These are phyloP conservation scores for Mycena floridula DNA, from an alignment of 768 basidiomycete genomes.

Conservation along the genomic window DNA sequence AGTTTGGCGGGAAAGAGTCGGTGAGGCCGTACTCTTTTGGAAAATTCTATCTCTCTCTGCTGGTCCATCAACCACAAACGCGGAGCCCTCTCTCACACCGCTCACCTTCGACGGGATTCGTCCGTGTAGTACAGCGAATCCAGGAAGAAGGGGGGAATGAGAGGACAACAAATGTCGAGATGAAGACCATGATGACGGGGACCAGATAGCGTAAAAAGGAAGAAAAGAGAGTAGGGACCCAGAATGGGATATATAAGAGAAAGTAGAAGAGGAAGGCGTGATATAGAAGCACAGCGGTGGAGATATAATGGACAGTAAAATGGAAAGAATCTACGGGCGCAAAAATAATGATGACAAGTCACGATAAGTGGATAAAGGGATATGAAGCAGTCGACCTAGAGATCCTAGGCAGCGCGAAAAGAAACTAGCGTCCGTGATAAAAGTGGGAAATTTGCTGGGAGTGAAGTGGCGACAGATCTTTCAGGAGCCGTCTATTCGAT, in stretches of 20 bases:
- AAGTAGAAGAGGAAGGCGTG: background rate
- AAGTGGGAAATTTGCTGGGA: slow-evolving; percentile 17
- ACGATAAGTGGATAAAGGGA: slow-evolving; percentile 17
- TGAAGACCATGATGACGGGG: no score
- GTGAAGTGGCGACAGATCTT: slow-evolving; percentile 7
- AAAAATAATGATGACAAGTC: slow-evolving; percentile 9
- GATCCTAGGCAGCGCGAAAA: slow-evolving; percentile 38
- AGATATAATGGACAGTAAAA: slow-evolving; percentile 2
- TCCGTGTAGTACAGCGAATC: no score
- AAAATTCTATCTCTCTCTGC: no score
- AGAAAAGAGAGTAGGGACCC: slow-evolving; percentile 12
- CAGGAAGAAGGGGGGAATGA: slow-evolving; percentile 49
- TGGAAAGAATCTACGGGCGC: slow-evolving; percentile 23
- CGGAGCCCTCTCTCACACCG: slow-evolving; percentile 64
- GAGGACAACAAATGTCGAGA: slow-evolving; percentile 56
- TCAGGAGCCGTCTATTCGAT: background rate
- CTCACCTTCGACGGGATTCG: no score
- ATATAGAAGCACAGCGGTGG: slow-evolving; percentile 7
- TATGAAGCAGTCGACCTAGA: slow-evolving; percentile 24
- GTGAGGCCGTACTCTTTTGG: no score
- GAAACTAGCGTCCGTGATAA: slow-evolving; percentile 74
- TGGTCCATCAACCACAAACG: slow-evolving; percentile 32
- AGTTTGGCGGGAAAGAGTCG: no score
- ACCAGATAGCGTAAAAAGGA: slow-evolving; percentile 18
- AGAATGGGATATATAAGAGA: background rate